A percentile compares a stretch with the other conserved stretches of the same genome.
Conservation (phyloP, 805 yeast genomes). For the Starmerella vaccinii region DNA sequence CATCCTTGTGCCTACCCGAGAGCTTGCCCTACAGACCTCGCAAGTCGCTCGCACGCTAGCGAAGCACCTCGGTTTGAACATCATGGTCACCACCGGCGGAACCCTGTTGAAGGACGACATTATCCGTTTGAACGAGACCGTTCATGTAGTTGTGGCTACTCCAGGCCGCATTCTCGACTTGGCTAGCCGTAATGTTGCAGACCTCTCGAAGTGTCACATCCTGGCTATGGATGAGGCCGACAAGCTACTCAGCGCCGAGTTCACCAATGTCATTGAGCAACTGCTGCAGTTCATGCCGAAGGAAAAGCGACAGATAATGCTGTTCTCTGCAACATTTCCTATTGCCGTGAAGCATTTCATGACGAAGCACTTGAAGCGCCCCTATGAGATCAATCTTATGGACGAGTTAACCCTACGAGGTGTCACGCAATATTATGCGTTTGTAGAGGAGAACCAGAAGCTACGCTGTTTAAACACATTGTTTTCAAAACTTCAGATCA, state of each 20-base stretch:
- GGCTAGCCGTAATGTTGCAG: slow-evolving; percentile 79
- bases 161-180: slow-evolving; percentile 95
- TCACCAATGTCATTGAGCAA: slow-evolving; percentile 76
- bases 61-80: slow-evolving; percentile 80
- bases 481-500: slow-evolving; percentile 86
- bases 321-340: slow-evolving; percentile 95
- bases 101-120: slow-evolving; percentile 90
- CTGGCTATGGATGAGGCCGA: slow-evolving; percentile 99
- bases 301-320: slow-evolving; percentile 63
- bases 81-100: slow-evolving; percentile 99
- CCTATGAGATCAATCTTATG: slow-evolving; percentile 94
- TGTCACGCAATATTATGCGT: slow-evolving; percentile 96
- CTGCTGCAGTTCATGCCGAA: slow-evolving; percentile 69
- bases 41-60: slow-evolving; percentile 95
- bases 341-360: slow-evolving; percentile 83
- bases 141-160: slow-evolving; percentile 91
- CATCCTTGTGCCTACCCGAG: slow-evolving; percentile 94
- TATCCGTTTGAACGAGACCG: slow-evolving; percentile 81
- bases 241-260: slow-evolving; percentile 86
- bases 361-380: slow-evolving; percentile 80
- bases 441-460: slow-evolving; percentile 93
- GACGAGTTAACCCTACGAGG: slow-evolving; percentile 94
- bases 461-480: slow-evolving; percentile 91
- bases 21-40: slow-evolving; percentile 92
- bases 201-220: slow-evolving; percentile 71